Evolutionary conservation across 1,284 basidiomycete genomes (phyloP), one percentile per base, ranked within the genome.

Genomic region (Phylloboletellus chloephorus): DNA sequence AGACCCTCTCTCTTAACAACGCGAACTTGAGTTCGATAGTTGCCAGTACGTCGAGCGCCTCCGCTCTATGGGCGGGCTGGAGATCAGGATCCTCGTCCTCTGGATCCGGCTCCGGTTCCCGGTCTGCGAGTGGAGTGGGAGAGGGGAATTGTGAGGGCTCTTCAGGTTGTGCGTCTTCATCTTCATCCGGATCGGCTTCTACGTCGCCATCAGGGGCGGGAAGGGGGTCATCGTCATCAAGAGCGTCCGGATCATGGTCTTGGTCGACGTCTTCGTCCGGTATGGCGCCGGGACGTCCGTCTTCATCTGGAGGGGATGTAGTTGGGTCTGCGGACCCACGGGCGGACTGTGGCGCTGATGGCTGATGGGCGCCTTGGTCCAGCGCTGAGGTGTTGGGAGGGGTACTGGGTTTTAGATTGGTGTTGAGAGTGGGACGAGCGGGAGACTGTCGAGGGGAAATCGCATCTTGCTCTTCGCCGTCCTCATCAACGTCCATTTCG

Each of bases 21-120:
- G 84, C 84, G 59, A 85, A 88, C 51, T 82, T 86, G 56, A 88
- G 73, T 50, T 89, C 87, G 47, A 89, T 86, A 9, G 68, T 71
- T 2, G 86, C 85, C 7, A 88, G 66, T 1, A 81, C 79, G 44
- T 88, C 87, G 19, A 89, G 67, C 0, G 87, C 86, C 55, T 88
- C 86, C 2, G 81, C 82, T 17, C 86, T 74, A 58, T 88, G 80
- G 1, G 80, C 80, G 31, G 82, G 82, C 44, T 83, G 82, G 32
- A 85, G 60, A 41, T 85, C 81, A 9, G 72, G 69, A 43, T 83
- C 82, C 33, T 73, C 63, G 24, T 66, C 63, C 8, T 53, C 61
- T 15, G 42, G 48, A 20, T 61, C 59, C 3, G 46, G 49, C 9
- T 52, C 51, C 2, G 39, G 52, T n/a, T 57, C 55, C 0, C 47